These are phyloP conservation scores for Calocera viscosa DNA, from an alignment of 768 basidiomycete genomes.

Conservation along the genomic window DNA sequence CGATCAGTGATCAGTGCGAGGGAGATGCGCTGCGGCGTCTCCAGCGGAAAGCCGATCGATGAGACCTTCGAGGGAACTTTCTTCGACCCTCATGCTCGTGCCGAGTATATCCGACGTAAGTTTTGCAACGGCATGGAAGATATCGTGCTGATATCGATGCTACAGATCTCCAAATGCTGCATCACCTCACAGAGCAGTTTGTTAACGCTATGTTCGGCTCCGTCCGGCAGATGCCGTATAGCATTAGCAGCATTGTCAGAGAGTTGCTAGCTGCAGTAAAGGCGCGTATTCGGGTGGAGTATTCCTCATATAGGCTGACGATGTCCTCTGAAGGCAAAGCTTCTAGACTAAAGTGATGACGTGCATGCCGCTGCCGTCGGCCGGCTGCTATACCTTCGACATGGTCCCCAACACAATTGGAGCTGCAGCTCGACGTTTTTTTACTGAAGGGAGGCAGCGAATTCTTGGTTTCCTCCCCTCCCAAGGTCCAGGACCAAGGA, in stretches of 20 bases:
- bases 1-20: conserved; percentile 64
- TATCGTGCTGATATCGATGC: conserved; percentile 10
- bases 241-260: conserved; percentile 75
- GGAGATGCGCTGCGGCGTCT: conserved; percentile 66
- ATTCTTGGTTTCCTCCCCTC: too few relatives aligned
- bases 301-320: not conserved
- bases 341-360: conserved; percentile 57
- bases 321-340: conserved; percentile 44
- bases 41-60: conserved; percentile 52
- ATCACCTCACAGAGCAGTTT: conserved; percentile 73
- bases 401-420: conserved; percentile 67
- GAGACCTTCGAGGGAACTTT: conserved; percentile 74
- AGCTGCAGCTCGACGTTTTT: conserved; percentile 64
- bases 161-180: conserved; percentile 80
- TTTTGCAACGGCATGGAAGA: conserved; percentile 15
- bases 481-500: too few relatives aligned
- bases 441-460: too few relatives aligned
- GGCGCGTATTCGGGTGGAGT: conserved; percentile 32
- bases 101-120: conserved; percentile 82
- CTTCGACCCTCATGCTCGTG: conserved; percentile 65
- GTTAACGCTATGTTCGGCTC: conserved; percentile 60
- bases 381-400: conserved; percentile 71
- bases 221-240: conserved; percentile 74
- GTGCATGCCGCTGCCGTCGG: conserved; percentile 68
- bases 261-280: conserved; percentile 65